Conservation (phyloP, 2,329 filamentous ascomycete species). For the Paraphaeosphaeria minitans region DNA sequence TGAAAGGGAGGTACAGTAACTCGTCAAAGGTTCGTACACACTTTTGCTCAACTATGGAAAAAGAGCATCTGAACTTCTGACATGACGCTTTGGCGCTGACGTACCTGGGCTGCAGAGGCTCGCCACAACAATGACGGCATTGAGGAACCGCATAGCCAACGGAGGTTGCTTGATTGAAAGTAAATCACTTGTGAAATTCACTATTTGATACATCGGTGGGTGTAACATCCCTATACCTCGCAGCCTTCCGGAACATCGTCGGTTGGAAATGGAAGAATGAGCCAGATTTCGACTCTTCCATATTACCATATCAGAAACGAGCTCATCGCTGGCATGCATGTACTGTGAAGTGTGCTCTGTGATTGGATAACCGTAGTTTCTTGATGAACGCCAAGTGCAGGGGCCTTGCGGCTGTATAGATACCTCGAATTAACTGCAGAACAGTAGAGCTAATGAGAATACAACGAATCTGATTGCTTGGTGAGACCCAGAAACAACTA, state of each 20-base stretch:
- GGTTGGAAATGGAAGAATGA: not conserved
- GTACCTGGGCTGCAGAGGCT: not conserved
- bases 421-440: not conserved
- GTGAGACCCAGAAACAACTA: not conserved
- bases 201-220: too few relatives aligned
- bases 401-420: not conserved
- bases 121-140: not conserved
- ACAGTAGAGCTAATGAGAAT: not conserved
- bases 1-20: not conserved
- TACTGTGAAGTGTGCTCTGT: not conserved
- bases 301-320: not conserved
- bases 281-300: not conserved
- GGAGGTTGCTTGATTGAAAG: too few relatives aligned
- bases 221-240: too few relatives aligned
- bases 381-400: conserved; percentile 2
- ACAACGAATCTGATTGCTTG: not conserved
- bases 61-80: too few relatives aligned
- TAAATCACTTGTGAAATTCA: not conserved
- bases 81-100: not conserved
- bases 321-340: not conserved
- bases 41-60: not conserved
- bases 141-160: not conserved
- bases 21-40: too few relatives aligned
- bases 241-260: not conserved
- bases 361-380: not conserved